Evolutionary conservation across 805 yeast species (phyloP).

Genomic region (Yarrowia divulgata): DNA sequence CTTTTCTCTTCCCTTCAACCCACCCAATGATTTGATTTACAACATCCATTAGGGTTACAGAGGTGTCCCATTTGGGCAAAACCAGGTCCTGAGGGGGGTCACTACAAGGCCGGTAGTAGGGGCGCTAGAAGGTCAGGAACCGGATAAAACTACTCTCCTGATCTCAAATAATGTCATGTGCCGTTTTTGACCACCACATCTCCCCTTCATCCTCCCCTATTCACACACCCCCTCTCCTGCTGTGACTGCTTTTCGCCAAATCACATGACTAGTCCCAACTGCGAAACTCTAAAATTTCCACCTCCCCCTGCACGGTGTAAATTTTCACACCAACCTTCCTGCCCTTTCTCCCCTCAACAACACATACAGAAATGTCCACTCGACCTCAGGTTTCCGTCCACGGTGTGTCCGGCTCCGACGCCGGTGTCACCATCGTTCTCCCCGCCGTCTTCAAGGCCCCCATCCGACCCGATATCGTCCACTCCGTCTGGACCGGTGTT

Average conservation of each 20-base stretch:
- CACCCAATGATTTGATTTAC: too few relatives aligned
- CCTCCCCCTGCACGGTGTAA: not conserved
- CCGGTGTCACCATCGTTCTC: slow-evolving; percentile 83
- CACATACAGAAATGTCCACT: slow-evolving; percentile 46
- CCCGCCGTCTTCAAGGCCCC: slow-evolving; percentile 99
- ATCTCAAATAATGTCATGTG: too few relatives aligned
- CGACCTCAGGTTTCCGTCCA: slow-evolving; percentile 98
- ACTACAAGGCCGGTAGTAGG: too few relatives aligned
- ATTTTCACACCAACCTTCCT: not conserved
- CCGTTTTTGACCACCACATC: not conserved
- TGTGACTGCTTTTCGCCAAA: slow-evolving; percentile 3
- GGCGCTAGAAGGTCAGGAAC: too few relatives aligned
- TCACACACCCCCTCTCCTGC: not conserved
- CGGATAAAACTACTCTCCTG: too few relatives aligned
- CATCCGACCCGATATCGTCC: slow-evolving; percentile 99
- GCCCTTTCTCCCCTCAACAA: not conserved
- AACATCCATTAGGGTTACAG: too few relatives aligned
- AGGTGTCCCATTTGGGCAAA: too few relatives aligned
- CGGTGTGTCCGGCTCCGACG: slow-evolving; percentile 84
- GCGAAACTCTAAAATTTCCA: not conserved
- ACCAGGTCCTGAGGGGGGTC: too few relatives aligned
- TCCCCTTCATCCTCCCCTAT: not conserved
- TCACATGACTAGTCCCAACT: not conserved
- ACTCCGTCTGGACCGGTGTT: slow-evolving; percentile 96
- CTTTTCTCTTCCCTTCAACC: too few relatives aligned